phyloP scores from a whole-genome alignment of 306 rosid genomes.

The Purshia tridentata region DNA sequence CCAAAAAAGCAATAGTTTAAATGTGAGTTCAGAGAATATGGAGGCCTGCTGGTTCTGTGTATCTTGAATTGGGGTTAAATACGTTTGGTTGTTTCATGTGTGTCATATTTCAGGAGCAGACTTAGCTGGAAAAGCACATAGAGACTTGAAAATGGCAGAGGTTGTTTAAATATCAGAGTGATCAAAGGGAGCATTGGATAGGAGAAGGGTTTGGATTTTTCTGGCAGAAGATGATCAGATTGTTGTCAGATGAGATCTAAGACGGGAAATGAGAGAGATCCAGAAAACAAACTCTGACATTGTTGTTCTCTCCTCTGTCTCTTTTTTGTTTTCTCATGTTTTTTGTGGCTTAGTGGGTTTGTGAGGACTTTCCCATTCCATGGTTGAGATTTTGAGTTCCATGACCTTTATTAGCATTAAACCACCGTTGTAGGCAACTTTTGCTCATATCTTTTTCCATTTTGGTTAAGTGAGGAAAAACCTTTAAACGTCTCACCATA shows the following conservation, averaged over 20 bases:
- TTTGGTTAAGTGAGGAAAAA: slow-evolving; percentile 2
- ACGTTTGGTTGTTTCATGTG: slow-evolving; percentile 39
- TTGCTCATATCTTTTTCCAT: slow-evolving; percentile 18
- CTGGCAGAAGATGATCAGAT: slow-evolving; percentile 53
- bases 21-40: slow-evolving; percentile 76
- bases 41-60: slow-evolving; percentile 56
- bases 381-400: slow-evolving; percentile 59
- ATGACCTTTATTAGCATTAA: slow-evolving; percentile 35
- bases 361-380: slow-evolving; percentile 30
- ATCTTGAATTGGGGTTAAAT: slow-evolving; percentile 67
- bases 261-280: slow-evolving; percentile 54
- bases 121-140: slow-evolving; percentile 81
- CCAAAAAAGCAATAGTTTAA: slow-evolving; percentile 43
- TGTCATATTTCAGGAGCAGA: slow-evolving; percentile 58
- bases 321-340: slow-evolving; percentile 33
- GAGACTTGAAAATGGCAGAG: slow-evolving; percentile 57
- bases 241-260: slow-evolving; percentile 67
- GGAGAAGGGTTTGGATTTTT: slow-evolving; percentile 60
- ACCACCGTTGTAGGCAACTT: slow-evolving; percentile 45
- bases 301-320: slow-evolving; percentile 33
- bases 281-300: slow-evolving; percentile 71
- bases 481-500: neutral
- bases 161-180: slow-evolving; percentile 56
- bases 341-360: slow-evolving; percentile 39
- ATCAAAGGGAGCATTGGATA: slow-evolving; percentile 54